Conservation (phyloP, 805 yeast genomes). For the Pichia gijzeniarum region DNA sequence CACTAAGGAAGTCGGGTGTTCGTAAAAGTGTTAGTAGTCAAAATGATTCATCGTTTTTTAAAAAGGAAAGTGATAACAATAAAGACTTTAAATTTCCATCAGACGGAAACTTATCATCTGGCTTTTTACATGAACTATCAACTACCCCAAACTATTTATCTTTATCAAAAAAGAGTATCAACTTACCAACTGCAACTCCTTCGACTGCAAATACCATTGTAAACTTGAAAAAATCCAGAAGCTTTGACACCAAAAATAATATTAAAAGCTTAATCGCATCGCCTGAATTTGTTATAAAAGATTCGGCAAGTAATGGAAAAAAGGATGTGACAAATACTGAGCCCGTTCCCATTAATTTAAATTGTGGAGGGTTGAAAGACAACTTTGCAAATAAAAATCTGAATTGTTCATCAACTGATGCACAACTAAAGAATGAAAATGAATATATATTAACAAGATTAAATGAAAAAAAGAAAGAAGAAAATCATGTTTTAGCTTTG, state of each 20-base stretch:
- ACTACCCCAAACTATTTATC: not conserved
- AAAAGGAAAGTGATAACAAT: no score
- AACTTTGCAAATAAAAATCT: not conserved
- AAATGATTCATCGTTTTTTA: not conserved
- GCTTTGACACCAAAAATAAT: slow-evolving; percentile 17
- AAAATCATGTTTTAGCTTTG: no score
- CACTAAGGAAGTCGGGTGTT: slow-evolving; percentile 2
- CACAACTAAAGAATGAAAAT: slow-evolving; percentile 1
- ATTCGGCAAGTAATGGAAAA: not conserved
- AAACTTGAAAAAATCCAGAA: slow-evolving; percentile 21
- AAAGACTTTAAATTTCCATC: not conserved
- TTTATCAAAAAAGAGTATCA: no score
- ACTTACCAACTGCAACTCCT: not conserved
- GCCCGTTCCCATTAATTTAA: not conserved
- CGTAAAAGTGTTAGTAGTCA: not conserved
- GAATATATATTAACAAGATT: not conserved
- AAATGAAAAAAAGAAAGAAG: slow-evolving; percentile 3
- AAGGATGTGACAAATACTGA: not conserved
- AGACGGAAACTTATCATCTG: not conserved
- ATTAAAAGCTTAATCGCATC: not conserved
- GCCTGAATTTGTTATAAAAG: not conserved
- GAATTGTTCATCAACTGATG: not conserved
- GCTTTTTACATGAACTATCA: no score
- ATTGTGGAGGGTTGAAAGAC: not conserved
- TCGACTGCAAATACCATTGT: not conserved